Evolutionary conservation across 2,329 filamentous ascomycete genomes (phyloP).

Genomic region (Fusarium irregulare): DNA sequence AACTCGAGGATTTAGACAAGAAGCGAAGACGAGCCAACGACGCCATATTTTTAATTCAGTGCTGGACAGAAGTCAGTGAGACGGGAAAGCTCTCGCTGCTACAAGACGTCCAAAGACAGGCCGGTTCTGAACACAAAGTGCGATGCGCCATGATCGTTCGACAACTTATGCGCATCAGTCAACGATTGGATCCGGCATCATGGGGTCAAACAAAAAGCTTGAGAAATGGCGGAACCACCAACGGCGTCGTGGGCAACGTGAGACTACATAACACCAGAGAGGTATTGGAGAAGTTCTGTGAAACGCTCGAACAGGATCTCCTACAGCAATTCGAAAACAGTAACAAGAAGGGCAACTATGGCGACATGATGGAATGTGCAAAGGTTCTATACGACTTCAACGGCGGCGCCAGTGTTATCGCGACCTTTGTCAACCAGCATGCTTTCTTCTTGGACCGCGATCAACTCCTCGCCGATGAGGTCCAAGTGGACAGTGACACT

Average conservation of each 20-base stretch:
- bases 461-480: slow-evolving; percentile 89
- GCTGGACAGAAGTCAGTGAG: slow-evolving; percentile 95
- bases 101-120: slow-evolving; percentile 87
- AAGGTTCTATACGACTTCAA: slow-evolving; percentile 96
- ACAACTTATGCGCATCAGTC: slow-evolving; percentile 93
- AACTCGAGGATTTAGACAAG: slow-evolving; percentile 91
- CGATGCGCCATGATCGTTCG: slow-evolving; percentile 93
- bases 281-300: slow-evolving; percentile 95
- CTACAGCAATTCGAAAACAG: slow-evolving; percentile 97
- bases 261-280: slow-evolving; percentile 79
- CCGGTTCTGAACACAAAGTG: slow-evolving; percentile 90
- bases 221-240: slow-evolving; percentile 59
- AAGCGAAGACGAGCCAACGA: slow-evolving; percentile 91
- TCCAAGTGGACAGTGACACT: slow-evolving; percentile 77
- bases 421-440: slow-evolving; percentile 97
- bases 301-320: slow-evolving; percentile 94
- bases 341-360: slow-evolving; percentile 93
- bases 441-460: slow-evolving; percentile 98
- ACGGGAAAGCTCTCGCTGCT: slow-evolving; percentile 86
- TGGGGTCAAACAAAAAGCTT: slow-evolving; percentile 73
- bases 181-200: slow-evolving; percentile 82
- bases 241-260: slow-evolving; percentile 54
- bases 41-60: slow-evolving; percentile 94
- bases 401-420: slow-evolving; percentile 93
- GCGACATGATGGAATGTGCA: slow-evolving; percentile 97